Conservation (phyloP, 2,329 filamentous ascomycete genomes). For the Ophiostoma pallidulum region DNA sequence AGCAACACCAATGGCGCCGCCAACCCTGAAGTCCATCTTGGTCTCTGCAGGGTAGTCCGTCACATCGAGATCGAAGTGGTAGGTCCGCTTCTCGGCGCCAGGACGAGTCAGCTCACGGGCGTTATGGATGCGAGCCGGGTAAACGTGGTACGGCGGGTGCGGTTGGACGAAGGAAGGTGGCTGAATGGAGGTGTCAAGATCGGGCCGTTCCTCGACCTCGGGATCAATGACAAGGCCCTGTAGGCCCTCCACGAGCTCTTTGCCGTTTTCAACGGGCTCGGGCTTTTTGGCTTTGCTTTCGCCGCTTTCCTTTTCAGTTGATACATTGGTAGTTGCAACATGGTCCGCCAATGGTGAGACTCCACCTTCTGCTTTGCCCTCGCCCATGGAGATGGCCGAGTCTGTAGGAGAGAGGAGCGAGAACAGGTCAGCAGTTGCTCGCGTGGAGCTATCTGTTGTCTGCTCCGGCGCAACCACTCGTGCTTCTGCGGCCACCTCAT, state of each 20-base stretch:
- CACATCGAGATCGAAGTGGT: constrained; percentile 94
- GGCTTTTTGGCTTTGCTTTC: background rate
- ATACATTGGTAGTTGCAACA: constrained; percentile 4
- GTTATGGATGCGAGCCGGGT: constrained; percentile 76
- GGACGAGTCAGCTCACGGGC: constrained; percentile 77
- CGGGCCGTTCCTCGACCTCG: constrained; percentile 15
- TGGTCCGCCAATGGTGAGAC: background rate
- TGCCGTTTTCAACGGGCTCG: constrained; percentile 14
- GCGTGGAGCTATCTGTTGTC: background rate
- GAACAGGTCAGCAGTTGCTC: constrained; percentile 11
- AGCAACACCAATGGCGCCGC: constrained; percentile 87
- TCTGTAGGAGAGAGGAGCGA: constrained; percentile 33
- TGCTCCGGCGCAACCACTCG: no score
- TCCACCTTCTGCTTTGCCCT: constrained; percentile 26
- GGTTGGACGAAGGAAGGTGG: constrained; percentile 88
- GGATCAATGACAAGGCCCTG: constrained; percentile 27
- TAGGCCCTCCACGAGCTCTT: constrained; percentile 19
- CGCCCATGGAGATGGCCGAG: constrained; percentile 37
- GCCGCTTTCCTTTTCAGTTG: background rate
- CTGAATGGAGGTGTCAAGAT: constrained; percentile 52
- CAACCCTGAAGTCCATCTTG: constrained; percentile 85
- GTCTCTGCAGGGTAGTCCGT: constrained; percentile 83
- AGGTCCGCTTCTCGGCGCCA: constrained; percentile 92
- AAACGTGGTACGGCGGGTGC: constrained; percentile 87
- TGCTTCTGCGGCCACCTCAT: no score